phyloP scores from a whole-genome alignment of 306 rosid species.

The Rosa rugosa region DNA sequence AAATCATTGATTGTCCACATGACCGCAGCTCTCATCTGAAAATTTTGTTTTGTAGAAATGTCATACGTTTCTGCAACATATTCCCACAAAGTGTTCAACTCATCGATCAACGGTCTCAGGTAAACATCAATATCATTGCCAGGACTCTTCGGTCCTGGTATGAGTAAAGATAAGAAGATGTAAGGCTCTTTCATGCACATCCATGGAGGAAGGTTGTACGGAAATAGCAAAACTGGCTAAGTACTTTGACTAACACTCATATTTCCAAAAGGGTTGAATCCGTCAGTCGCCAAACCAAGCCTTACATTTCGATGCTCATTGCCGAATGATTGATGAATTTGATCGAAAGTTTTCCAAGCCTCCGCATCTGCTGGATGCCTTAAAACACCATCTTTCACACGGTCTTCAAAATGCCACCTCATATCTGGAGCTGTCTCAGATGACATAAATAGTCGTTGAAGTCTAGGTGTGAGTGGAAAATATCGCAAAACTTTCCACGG shows the following conservation, averaged over 20 bases:
- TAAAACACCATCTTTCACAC: slow-evolving; percentile 6
- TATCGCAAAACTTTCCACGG: background rate
- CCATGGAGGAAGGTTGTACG: background rate
- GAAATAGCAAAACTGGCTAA: background rate
- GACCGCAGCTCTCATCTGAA: too few relatives aligned
- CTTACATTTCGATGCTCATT: background rate
- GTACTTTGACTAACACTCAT: background rate
- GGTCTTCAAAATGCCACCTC: background rate
- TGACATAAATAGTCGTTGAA: background rate
- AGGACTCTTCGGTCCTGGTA: background rate
- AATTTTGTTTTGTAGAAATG: too few relatives aligned
- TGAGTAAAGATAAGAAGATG: background rate
- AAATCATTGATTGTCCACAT: too few relatives aligned
- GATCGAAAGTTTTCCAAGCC: background rate
- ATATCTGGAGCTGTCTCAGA: background rate
- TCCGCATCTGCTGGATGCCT: background rate
- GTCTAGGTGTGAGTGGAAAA: background rate
- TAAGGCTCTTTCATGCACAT: slow-evolving; percentile 1
- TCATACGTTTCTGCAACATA: too few relatives aligned
- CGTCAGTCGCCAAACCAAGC: slow-evolving; percentile 3
- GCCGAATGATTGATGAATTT: background rate
- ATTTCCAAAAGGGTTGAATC: background rate
- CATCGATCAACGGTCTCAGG: background rate
- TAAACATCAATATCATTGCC: background rate
- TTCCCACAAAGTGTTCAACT: background rate